These are phyloP conservation scores for Diaporthe vexans DNA, from an alignment of 2,329 filamentous ascomycete genomes.

Conservation along the genomic window DNA sequence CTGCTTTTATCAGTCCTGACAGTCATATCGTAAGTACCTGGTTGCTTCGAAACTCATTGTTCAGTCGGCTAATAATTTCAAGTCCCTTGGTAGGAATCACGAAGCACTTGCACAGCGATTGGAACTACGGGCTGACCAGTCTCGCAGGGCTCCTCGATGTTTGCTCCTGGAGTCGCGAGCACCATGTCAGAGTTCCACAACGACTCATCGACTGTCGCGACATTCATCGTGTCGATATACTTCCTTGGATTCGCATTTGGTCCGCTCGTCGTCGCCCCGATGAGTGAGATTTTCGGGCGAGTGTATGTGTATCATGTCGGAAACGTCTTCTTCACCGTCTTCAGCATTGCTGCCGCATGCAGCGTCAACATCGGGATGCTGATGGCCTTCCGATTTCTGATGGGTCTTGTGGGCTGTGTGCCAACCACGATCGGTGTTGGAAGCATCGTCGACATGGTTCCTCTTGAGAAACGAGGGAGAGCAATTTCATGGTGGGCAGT, in stretches of 20 bases:
- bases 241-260: slow-evolving; percentile 66
- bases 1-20: slow-evolving; percentile 8
- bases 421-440: slow-evolving; percentile 64
- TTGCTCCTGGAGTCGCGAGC: slow-evolving; percentile 66
- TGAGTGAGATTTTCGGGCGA: slow-evolving; percentile 63
- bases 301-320: slow-evolving; percentile 42
- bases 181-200: slow-evolving; percentile 65
- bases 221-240: slow-evolving; percentile 69
- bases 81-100: background rate
- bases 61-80: background rate
- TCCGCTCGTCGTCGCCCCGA: slow-evolving; percentile 61
- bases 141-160: slow-evolving; percentile 65
- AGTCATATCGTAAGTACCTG: background rate
- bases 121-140: background rate
- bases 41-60: too few species aligned
- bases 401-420: slow-evolving; percentile 58
- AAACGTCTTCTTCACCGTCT: slow-evolving; percentile 48
- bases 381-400: slow-evolving; percentile 61
- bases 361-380: slow-evolving; percentile 58
- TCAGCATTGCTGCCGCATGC: slow-evolving; percentile 43
- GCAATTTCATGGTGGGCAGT: slow-evolving; percentile 62
- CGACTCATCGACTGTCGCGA: slow-evolving; percentile 58
- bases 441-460: slow-evolving; percentile 64
- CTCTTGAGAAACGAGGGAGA: slow-evolving; percentile 60
- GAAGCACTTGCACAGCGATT: background rate